Conservation (phyloP, 352 stramenopile species). For the Globisporangium lucens region DNA sequence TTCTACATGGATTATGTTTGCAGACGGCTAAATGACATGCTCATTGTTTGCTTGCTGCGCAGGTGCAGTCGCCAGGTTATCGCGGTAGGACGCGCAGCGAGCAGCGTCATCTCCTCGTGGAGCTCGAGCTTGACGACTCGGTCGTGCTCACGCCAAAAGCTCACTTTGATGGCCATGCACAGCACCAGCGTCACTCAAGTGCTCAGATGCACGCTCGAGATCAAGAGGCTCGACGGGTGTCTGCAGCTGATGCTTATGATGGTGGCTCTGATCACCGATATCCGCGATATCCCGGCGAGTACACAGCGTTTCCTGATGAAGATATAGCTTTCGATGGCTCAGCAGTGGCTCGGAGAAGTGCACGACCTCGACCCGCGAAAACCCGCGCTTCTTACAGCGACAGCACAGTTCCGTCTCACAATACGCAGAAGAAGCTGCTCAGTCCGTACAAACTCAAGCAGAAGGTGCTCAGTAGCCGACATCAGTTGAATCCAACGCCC, state of each 20-base stretch:
- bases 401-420: not conserved
- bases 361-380: slow-evolving; percentile 13
- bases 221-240: not conserved
- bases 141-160: slow-evolving; percentile 19
- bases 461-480: slow-evolving; percentile 43
- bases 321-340: not conserved
- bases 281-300: not conserved
- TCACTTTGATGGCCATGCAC: slow-evolving; percentile 7
- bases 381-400: not conserved
- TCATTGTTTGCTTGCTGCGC: not conserved
- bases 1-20: not conserved
- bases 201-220: slow-evolving; percentile 17
- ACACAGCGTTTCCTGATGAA: not conserved
- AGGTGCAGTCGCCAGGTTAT: not conserved
- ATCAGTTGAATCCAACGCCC: not conserved
- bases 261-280: not conserved
- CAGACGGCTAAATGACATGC: no score
- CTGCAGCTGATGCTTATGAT: not conserved
- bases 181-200: slow-evolving; percentile 11
- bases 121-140: slow-evolving; percentile 63
- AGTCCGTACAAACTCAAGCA: slow-evolving; percentile 71
- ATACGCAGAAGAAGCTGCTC: slow-evolving; percentile 25
- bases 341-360: slow-evolving; percentile 1
- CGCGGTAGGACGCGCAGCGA: slow-evolving; percentile 15
- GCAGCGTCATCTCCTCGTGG: slow-evolving; percentile 53